Conservation (phyloP, 2,329 filamentous ascomycete species). For the Sordariomycetes sp. region DNA sequence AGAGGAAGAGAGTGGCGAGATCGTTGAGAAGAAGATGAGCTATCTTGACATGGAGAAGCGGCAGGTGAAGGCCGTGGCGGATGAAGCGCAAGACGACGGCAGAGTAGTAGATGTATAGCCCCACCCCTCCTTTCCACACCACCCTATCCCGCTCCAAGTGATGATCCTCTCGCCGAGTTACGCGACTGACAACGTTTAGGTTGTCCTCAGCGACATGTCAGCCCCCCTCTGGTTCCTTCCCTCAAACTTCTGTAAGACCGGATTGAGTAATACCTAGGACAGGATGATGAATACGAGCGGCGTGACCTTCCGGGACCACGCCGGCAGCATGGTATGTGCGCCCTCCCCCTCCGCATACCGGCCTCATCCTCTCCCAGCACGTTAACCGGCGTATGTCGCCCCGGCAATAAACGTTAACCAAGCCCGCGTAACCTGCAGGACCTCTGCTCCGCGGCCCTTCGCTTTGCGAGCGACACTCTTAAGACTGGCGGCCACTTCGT, state of each 20-base stretch:
- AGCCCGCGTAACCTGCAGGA: conserved; percentile 46
- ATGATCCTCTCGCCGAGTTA: neutral
- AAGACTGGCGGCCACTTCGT: conserved; percentile 77
- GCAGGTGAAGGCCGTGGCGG: conserved; percentile 15
- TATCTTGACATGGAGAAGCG: conserved; percentile 54
- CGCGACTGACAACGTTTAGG: conserved; percentile 22
- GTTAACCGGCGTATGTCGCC: neutral
- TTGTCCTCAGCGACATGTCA: conserved; percentile 98
- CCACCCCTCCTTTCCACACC: neutral
- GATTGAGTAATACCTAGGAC: conserved; percentile 85
- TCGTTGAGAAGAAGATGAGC: conserved; percentile 32
- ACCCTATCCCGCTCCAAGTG: neutral
- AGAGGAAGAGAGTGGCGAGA: conserved; percentile 5
- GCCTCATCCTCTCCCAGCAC: neutral
- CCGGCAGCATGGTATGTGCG: conserved; percentile 81
- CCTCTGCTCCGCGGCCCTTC: conserved; percentile 68
- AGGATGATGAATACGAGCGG: conserved; percentile 99
- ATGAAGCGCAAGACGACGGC: conserved; percentile 13
- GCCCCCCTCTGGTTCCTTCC: conserved; percentile 87
- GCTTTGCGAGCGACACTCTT: conserved; percentile 76
- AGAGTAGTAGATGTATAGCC: conserved; percentile 48
- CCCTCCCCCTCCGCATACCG: neutral
- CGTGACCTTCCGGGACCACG: conserved; percentile 73
- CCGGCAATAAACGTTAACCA: neutral
- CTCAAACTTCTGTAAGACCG: conserved; percentile 67